phyloP scores from a whole-genome alignment of 1,139 yeast genomes.

The Yamadazyma conglobata region DNA sequence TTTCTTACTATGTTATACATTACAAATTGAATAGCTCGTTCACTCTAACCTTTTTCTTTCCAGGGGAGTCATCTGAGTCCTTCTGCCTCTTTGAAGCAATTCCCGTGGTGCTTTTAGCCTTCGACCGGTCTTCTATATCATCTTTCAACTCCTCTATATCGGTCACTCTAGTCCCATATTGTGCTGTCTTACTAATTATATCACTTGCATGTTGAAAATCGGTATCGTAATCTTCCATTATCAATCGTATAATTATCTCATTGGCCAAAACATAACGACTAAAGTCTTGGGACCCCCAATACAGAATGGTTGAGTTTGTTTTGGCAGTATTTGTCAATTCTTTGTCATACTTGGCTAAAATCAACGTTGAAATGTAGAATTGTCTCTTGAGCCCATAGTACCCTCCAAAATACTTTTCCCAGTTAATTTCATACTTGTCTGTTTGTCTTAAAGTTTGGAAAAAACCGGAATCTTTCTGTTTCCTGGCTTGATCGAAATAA shows the following conservation, averaged over 20 bases:
- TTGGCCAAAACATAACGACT: conserved; percentile 59
- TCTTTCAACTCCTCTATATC: conserved; percentile 35
- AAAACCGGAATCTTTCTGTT: conserved; percentile 31
- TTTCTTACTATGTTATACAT: no score
- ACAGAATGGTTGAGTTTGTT: conserved; percentile 44
- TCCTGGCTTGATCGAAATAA: conserved; percentile 49
- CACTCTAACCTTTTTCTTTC: neutral
- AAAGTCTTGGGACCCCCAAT: conserved; percentile 61
- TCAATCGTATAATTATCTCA: conserved; percentile 53
- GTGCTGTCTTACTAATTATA: conserved; percentile 45
- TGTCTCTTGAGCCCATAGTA: conserved; percentile 61
- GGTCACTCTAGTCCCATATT: conserved; percentile 52
- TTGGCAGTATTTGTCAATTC: conserved; percentile 23
- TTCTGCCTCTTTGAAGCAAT: no score
- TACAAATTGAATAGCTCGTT: no score
- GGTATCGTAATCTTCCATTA: conserved; percentile 43
- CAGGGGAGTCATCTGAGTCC: neutral
- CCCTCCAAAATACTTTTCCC: conserved; percentile 53
- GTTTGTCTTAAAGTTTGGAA: conserved; percentile 43
- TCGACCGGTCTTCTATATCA: conserved; percentile 18
- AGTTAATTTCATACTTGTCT: conserved; percentile 47
- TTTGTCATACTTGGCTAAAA: conserved; percentile 24
- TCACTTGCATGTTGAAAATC: conserved; percentile 41
- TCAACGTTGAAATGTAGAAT: conserved; percentile 41
- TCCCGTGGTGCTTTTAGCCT: no score